Evolutionary conservation across 2,329 filamentous ascomycete species (phyloP), one percentile per base, ranked within the genome.

Genomic region (Aspergillus chevalieri): DNA sequence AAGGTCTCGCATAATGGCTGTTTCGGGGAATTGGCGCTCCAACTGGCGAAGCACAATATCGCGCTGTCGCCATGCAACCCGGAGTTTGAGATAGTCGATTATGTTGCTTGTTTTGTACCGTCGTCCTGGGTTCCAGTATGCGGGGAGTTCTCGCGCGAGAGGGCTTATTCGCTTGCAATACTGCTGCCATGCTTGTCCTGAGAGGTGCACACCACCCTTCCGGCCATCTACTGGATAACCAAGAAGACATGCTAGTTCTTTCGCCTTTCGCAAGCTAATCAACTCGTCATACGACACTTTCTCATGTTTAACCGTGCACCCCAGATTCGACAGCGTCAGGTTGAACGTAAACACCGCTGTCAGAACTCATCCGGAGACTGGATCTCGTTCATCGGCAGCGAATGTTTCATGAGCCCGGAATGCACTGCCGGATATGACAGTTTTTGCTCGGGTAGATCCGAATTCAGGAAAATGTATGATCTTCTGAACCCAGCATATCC

Each of bases 401-500:
- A 70, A 47, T 78, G 69, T 7, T 73, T 70, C 3, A 65, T 62
- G 44, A 84, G 75, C 0, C 74, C 74, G 51, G 79, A 80, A 8
- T 70, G 52, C 3, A 71, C 62, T 3, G 69, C 63, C 0, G 69
- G 55, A 15, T 62, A 71, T 6, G 34, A 36, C 14, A 36, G 34
- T 9, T 62, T 55, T 6, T 62, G 43, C 3, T 57, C 44, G 3
- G 72, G 75, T 19, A 77, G 66, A 3, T 73, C 69, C 0, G 77
- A 75, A 58, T 84, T 84, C 3, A 57, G 52, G 59, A 85, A 85
- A 0, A 65, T 63, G 51, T 0, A 80, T 78, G 1, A 85, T 70
- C 4, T 63, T 63, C 3, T 68, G 65, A 46, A 84, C 80, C 79
- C 80, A 85, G 57, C 78, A 82, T 0, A 82, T 60, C 78, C 81